These are phyloP conservation scores for Pichia sp. DNA, from an alignment of 1,139 yeast genomes.

Conservation along the genomic window DNA sequence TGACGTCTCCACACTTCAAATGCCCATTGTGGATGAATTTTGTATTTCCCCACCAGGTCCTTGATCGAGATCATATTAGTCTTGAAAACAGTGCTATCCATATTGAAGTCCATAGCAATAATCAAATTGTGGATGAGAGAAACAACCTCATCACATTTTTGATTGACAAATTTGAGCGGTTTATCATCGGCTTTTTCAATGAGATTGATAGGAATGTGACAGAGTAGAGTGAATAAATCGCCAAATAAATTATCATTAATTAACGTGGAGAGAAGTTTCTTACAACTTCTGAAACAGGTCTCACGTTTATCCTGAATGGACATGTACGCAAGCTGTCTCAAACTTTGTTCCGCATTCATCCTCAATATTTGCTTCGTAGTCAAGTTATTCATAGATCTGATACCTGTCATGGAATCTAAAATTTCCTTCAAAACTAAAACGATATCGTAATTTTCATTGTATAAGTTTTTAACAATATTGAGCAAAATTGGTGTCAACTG, in stretches of 20 bases:
- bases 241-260: conserved; percentile 40
- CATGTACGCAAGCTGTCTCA: conserved; percentile 50
- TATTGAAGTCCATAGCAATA: conserved; percentile 50
- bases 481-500: conserved; percentile 51
- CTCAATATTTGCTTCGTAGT: conserved; percentile 59
- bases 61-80: conserved; percentile 37
- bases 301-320: conserved; percentile 60
- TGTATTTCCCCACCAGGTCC: conserved; percentile 40
- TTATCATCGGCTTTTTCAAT: conserved; percentile 31
- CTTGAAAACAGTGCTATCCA: conserved; percentile 31
- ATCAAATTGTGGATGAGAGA: conserved; percentile 59
- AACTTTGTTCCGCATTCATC: conserved; percentile 56
- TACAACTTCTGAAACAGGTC: conserved; percentile 43
- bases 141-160: conserved; percentile 64
- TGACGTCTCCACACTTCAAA: conserved; percentile 72
- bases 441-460: conserved; percentile 55
- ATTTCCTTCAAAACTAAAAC: conserved; percentile 64
- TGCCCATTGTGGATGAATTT: conserved; percentile 59
- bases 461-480: conserved; percentile 60
- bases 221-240: conserved; percentile 61
- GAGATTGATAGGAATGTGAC: conserved; percentile 41
- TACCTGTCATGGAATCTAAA: conserved; percentile 73
- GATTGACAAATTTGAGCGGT: conserved; percentile 68
- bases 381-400: conserved; percentile 59
- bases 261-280: conserved; percentile 44